Evolutionary conservation across 2,329 filamentous ascomycete species (phyloP), one percentile per base, ranked within the genome.

Genomic region (Botrytis fabae): DNA sequence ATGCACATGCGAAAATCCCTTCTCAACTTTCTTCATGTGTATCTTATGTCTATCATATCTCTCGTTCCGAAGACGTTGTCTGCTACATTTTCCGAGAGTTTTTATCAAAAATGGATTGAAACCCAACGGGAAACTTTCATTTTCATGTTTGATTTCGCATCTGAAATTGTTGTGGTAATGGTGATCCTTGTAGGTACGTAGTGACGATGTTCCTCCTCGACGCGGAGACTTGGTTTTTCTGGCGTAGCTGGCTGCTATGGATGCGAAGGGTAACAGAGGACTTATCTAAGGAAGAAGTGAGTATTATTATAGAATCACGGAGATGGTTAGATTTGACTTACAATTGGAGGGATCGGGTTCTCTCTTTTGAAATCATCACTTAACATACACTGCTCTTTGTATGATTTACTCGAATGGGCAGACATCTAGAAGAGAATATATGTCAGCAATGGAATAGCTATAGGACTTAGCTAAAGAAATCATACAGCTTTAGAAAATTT

Each of bases 401-500:
- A 12, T 1, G 20, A 2, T 4, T 51, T 25, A 25, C 8, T 35
- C 1, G 44, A 25, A 25, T 35, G 18, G 6, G 22, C 28, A 14
- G 44, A 38, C 16, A 38, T 25, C 63, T 65, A 51, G 25, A 38
- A 46, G 16, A 2, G 7, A 40, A 7, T 3, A 42, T 28, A 68
- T 25, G 22, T 25, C 18, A 22, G 9, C 14, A 22, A n/a, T 16
- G n/a, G 0, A 3, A 1, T 4, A 25, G 2, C 18, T 7, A 4
- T 57, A 25, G 9, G 2, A 28, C 6, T 28, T 18, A 9, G 4
- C 7, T 10, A 18, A 18, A 57, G 1, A 12, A 16, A 20, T 40
- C 64, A 38, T 66, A 66, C 64, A 38, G 12, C 16, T 7, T 66
- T 54, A n/a, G 7, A 28, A 4, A n/a, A 54, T 14, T 20, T 48